phyloP scores from a whole-genome alignment of 192 early-diverging fungal species.

The Anaeromyces robustus region DNA sequence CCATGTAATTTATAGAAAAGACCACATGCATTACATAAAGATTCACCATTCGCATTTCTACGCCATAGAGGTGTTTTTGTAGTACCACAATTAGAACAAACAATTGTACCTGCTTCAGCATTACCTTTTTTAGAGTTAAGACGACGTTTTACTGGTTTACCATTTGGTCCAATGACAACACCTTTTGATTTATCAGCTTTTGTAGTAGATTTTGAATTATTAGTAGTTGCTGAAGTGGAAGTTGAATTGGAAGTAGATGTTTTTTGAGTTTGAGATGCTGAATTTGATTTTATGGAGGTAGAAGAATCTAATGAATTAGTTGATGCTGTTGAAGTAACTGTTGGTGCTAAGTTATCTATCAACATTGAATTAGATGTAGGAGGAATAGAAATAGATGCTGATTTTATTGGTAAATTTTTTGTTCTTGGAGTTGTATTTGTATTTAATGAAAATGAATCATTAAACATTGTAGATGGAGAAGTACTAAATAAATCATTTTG shows the following conservation, averaged over 20 bases:
- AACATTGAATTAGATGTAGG: neutral
- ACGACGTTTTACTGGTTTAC: neutral
- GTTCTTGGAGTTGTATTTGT: neutral
- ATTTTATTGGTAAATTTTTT: neutral
- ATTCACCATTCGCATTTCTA: constrained; percentile 69
- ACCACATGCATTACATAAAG: constrained; percentile 95
- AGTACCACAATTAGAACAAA: constrained; percentile 69
- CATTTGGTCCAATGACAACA: neutral
- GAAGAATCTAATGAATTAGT: neutral
- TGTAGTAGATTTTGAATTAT: neutral
- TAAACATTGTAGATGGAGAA: neutral
- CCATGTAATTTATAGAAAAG: constrained; percentile 91
- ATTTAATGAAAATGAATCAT: neutral
- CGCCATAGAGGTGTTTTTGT: constrained; percentile 94
- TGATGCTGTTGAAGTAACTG: too few relatives aligned
- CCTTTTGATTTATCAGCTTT: neutral
- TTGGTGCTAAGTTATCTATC: neutral
- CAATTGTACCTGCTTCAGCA: neutral
- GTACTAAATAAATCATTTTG: neutral
- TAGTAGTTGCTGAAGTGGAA: neutral
- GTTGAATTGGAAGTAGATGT: too few relatives aligned
- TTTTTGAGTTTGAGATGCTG: neutral
- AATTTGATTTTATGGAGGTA: too few relatives aligned
- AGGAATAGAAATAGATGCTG: neutral
- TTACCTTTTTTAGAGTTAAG: neutral